A percentile compares a stretch with the other conserved stretches of the same genome.
These are phyloP conservation scores for Salvia miltiorrhiza DNA, from an alignment of 257 asterid genomes.

Conservation along the genomic window DNA sequence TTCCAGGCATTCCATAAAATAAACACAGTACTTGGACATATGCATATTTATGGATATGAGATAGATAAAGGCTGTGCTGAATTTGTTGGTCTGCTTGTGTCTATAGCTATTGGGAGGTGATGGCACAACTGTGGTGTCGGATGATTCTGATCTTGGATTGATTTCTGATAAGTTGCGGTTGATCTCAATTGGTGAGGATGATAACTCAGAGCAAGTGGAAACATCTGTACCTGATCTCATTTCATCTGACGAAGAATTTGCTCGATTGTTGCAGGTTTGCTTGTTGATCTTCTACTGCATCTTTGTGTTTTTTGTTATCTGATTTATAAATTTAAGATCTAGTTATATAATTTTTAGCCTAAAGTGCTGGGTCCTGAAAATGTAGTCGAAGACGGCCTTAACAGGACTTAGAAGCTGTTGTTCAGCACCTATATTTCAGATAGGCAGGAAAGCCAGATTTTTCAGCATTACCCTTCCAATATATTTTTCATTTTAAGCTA, in stretches of 20 bases:
- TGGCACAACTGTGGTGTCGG: conserved; percentile 40
- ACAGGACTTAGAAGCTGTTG: conserved; percentile 1
- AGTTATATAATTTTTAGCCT: background rate
- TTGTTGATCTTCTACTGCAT: background rate
- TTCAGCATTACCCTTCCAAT: background rate
- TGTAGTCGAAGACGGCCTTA: background rate
- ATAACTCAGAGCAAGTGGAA: conserved; percentile 25
- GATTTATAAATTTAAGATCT: background rate
- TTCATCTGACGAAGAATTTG: conserved; percentile 80
- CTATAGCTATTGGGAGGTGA: conserved; percentile 60
- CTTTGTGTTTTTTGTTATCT: background rate
- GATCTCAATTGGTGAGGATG: conserved; percentile 50
- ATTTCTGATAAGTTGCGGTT: conserved; percentile 58
- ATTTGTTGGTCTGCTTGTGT: conserved; percentile 1
- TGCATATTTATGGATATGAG: background rate
- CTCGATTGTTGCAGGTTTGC: conserved; percentile 76
- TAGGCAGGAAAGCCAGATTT: background rate
- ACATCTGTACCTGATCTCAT: conserved; percentile 33
- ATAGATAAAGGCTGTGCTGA: background rate
- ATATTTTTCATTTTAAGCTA: background rate
- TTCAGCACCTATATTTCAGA: background rate
- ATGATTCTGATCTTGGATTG: conserved; percentile 60
- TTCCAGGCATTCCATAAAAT: conserved; percentile 5
- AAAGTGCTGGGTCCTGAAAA: conserved; percentile 7
- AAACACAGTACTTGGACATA: background rate